These are phyloP conservation scores for Neolentinus lepideus DNA, from an alignment of 1,284 basidiomycete species.

Conservation along the genomic window DNA sequence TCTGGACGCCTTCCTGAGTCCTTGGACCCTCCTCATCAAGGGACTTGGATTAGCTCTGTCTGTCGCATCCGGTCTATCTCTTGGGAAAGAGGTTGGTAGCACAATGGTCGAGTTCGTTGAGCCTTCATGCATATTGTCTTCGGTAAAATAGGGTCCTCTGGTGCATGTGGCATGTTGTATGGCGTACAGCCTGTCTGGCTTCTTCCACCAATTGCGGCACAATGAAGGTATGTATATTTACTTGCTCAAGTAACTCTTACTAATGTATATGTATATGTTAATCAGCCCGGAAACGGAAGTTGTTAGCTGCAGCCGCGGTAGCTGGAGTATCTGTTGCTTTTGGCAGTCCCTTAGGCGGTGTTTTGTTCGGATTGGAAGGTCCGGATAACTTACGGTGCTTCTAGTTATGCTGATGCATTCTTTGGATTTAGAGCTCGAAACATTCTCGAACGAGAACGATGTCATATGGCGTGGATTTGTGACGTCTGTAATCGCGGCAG, in stretches of 20 bases:
- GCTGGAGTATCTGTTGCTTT: conserved; percentile 74
- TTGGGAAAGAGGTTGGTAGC: conserved; percentile 59
- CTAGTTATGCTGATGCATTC: no score
- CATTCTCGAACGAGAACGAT: conserved; percentile 61
- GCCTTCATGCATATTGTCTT: not conserved
- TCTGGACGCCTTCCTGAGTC: conserved; percentile 61
- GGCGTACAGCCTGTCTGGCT: conserved; percentile 46
- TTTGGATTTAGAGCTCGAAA: conserved; percentile 47
- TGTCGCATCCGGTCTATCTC: conserved; percentile 71
- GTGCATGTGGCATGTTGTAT: conserved; percentile 69
- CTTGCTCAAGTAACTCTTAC: not conserved
- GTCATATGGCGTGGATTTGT: conserved; percentile 76
- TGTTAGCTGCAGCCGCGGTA: conserved; percentile 62
- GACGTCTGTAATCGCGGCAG: conserved; percentile 64
- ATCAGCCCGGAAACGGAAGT: conserved; percentile 65
- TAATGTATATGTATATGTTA: not conserved
- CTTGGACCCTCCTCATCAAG: conserved; percentile 74
- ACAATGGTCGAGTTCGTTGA: not conserved
- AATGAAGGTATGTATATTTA: conserved; percentile 44
- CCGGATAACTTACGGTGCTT: conserved; percentile 3
- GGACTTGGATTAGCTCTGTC: conserved; percentile 69
- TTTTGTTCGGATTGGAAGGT: conserved; percentile 66
- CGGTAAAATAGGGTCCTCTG: conserved; percentile 58
- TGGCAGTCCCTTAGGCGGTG: conserved; percentile 69
- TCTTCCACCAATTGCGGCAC: conserved; percentile 48